A percentile compares a stretch with the other conserved stretches of the same genome.
Evolutionary conservation across 371 early-diverging fungal genomes (phyloP).

Genomic region (Zopfochytrium polystomum): DNA sequence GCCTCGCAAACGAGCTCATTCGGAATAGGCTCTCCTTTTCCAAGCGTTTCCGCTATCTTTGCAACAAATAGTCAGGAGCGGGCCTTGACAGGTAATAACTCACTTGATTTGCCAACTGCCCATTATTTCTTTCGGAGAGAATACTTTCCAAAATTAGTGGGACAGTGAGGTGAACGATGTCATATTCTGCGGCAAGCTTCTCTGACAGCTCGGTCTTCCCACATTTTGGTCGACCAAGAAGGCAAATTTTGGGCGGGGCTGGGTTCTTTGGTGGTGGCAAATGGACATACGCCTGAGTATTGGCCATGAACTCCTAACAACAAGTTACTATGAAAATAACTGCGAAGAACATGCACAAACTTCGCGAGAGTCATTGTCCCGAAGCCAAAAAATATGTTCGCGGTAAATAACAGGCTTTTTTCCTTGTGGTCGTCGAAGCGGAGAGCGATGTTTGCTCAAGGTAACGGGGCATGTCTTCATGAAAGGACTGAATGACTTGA

Average conservation of each 20-base stretch:
- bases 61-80: background rate
- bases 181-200: constrained; percentile 32
- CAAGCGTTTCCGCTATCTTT: constrained; percentile 28
- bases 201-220: constrained; percentile 41
- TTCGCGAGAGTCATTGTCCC: constrained; percentile 27
- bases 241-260: constrained; percentile 34
- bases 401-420: constrained; percentile 37
- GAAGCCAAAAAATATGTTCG: constrained; percentile 41
- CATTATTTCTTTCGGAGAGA: constrained; percentile 28
- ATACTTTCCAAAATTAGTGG: constrained; percentile 36
- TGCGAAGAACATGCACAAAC: constrained; percentile 10
- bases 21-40: constrained; percentile 29
- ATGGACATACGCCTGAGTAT: constrained; percentile 27
- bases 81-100: background rate
- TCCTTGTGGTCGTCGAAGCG: constrained; percentile 26
- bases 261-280: constrained; percentile 33
- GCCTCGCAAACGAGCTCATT: constrained; percentile 38
- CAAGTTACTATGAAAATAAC: background rate
- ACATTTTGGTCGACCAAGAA: constrained; percentile 45
- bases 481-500: constrained; percentile 41
- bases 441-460: constrained; percentile 18
- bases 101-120: constrained; percentile 28
- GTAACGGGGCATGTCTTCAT: constrained; percentile 46
- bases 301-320: constrained; percentile 39
- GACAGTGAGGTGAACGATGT: constrained; percentile 38